Conservation (phyloP, 305 asterid genomes). For the Andrographis paniculata region DNA sequence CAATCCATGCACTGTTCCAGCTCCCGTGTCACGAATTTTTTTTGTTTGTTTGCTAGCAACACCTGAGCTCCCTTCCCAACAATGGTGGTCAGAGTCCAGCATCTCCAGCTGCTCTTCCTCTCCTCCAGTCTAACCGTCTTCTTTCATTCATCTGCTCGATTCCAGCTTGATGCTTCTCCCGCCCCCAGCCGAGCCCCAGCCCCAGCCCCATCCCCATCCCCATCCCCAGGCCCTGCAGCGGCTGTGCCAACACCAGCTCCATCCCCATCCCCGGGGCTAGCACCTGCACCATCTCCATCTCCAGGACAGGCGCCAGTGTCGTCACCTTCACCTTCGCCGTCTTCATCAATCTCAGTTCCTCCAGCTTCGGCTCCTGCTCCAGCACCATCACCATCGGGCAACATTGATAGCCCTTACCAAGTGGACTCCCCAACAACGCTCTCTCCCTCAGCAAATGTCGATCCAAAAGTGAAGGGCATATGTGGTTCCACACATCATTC, state of each 20-base stretch:
- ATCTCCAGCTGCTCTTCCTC: slow-evolving; percentile 19
- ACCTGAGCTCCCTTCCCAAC: too few relatives aligned
- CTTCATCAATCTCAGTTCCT: neutral
- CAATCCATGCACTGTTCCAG: too few relatives aligned
- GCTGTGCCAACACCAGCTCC: neutral
- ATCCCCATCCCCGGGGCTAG: neutral
- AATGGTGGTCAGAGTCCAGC: too few relatives aligned
- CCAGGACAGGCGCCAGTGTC: neutral
- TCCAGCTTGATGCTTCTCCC: too few relatives aligned
- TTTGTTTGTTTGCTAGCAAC: too few relatives aligned
- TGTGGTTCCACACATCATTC: neutral
- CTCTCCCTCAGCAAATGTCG: neutral
- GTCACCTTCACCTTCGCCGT: neutral
- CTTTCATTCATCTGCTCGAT: slow-evolving; percentile 6
- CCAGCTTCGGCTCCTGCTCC: neutral
- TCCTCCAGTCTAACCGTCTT: slow-evolving; percentile 17
- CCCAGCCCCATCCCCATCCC: slow-evolving; percentile 7
- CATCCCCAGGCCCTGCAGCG: slow-evolving; percentile 5
- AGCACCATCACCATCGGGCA: neutral
- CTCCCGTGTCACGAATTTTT: too few relatives aligned
- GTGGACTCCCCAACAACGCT: neutral
- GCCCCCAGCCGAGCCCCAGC: slow-evolving; percentile 8
- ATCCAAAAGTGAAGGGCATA: neutral
- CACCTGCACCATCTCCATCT: neutral
- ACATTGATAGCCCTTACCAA: neutral